Base-by-base conservation (phyloP, 805 yeast genomes). In the Yamadazyma scolyti region DNA sequence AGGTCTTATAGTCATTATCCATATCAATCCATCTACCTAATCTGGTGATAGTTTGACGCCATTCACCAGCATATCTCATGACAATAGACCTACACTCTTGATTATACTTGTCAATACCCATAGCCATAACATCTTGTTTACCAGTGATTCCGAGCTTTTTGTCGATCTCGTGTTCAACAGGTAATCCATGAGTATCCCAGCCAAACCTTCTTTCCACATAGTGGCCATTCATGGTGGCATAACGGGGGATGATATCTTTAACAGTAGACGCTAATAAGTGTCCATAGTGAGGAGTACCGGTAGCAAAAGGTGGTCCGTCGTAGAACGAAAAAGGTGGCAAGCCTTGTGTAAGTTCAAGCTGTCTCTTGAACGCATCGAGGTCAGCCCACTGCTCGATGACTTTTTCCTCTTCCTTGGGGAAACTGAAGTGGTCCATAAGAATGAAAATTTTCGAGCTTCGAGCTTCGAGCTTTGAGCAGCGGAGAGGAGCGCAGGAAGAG, bases 291-390 rank as follows among this genome's bases (percentile, higher is more conserved):
- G 99, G 99, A 21, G 97, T 86, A 53, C 98, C 98, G 2, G 98
- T 93, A 36, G 99, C 99, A 62, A 93, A 93, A 47, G 99, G 99
- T 6, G 99, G 99, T 17, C 99, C 99, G 65, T 93, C 99, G 54
- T 84, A 93, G 60, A 93, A 93, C 22, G 96, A 77, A 59, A 89
- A 93, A 37, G 80, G 82, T 20, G 95, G 93, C 45, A 78, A 76
- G 34, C 77, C 97, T 56, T 90, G 73, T 26, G 94, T 84, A 46
- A 88, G 69, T 55, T 89, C 79, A 43, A 87, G 58, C 18, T 94
- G 78, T 25, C 84, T 80, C 43, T 86, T 87, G 70, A 93, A 93
- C n/a, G 98, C 98, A 57, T 88, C 82, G 48, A 87, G 75, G 43
- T 88, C 94, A 33, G 82, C 74, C 99, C 99, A 93, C 51, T 71